Percentiles rank a stretch among this genome's conserved stretches.
Conservation (phyloP, 257 asterid genomes). For the Coffea eugenioides region DNA sequence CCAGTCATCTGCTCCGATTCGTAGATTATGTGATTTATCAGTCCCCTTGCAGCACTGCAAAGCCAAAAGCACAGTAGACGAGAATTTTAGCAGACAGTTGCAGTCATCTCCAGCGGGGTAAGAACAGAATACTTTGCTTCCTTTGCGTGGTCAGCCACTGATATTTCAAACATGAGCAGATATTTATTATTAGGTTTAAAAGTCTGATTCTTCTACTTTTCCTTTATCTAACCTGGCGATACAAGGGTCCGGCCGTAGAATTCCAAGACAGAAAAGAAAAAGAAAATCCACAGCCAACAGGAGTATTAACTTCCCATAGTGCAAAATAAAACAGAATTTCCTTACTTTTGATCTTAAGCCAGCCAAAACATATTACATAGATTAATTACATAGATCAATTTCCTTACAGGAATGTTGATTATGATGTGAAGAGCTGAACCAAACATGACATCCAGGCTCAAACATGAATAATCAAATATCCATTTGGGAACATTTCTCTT, state of each 20-base stretch:
- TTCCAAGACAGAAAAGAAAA: neutral
- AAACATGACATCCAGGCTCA: neutral
- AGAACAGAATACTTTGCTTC: neutral
- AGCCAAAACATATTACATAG: neutral
- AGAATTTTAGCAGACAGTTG: neutral
- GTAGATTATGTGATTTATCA: constrained; percentile 84
- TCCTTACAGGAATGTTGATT: neutral
- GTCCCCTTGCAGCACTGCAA: constrained; percentile 90
- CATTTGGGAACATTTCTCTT: neutral
- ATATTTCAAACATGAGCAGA: neutral
- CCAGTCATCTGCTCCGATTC: constrained; percentile 77
- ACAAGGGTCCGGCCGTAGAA: neutral
- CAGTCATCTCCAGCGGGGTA: neutral
- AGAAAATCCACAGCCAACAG: neutral
- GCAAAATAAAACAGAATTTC: neutral
- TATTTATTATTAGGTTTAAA: neutral
- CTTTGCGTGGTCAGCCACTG: neutral
- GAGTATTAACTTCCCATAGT: neutral
- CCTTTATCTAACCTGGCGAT: neutral
- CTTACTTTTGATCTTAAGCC: neutral
- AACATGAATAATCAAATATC: too few relatives aligned
- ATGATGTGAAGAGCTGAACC: neutral
- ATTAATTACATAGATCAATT: neutral
- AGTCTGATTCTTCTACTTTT: neutral
- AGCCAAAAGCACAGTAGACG: constrained; percentile 9